A percentile compares a stretch with the other conserved stretches of the same genome.
phyloP scores from a whole-genome alignment of 805 yeast species.

The Grigorovia yakushimaensis region DNA sequence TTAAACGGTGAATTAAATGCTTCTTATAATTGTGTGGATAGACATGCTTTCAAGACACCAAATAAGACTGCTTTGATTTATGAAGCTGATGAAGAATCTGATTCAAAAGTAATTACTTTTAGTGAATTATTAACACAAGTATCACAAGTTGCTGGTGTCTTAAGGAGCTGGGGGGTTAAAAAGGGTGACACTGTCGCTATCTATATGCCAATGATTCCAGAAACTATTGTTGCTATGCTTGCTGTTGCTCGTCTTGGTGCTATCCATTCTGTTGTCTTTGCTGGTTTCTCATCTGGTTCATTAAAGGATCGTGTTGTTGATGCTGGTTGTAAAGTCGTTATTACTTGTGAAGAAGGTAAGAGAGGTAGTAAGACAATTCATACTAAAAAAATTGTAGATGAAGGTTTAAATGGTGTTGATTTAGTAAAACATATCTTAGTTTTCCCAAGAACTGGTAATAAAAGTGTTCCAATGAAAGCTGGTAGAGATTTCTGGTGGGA shows the following conservation, averaged over 20 bases:
- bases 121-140: conserved; percentile 81
- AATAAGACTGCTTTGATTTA: conserved; percentile 76
- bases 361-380: conserved; percentile 92
- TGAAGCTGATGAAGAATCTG: conserved; percentile 86
- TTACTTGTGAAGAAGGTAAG: conserved; percentile 91
- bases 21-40: conserved; percentile 84
- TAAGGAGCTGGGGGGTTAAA: conserved; percentile 74
- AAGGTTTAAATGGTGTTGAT: conserved; percentile 69
- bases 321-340: conserved; percentile 75
- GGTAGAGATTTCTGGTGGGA: conserved; percentile 96
- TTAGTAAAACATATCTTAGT: conserved; percentile 76
- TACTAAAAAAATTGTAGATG: conserved; percentile 92
- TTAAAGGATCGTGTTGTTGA: conserved; percentile 83
- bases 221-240: conserved; percentile 86
- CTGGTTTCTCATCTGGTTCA: conserved; percentile 92
- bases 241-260: conserved; percentile 95
- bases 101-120: conserved; percentile 67
- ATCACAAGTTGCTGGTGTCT: conserved; percentile 74
- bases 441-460: conserved; percentile 75
- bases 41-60: conserved; percentile 86
- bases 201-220: conserved; percentile 96
- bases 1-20: conserved; percentile 90
- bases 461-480: conserved; percentile 57
- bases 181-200: conserved; percentile 97
- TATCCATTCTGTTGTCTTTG: conserved; percentile 89